Conservation (phyloP, 345 rosid genomes). For the Sonneratia alba region DNA sequence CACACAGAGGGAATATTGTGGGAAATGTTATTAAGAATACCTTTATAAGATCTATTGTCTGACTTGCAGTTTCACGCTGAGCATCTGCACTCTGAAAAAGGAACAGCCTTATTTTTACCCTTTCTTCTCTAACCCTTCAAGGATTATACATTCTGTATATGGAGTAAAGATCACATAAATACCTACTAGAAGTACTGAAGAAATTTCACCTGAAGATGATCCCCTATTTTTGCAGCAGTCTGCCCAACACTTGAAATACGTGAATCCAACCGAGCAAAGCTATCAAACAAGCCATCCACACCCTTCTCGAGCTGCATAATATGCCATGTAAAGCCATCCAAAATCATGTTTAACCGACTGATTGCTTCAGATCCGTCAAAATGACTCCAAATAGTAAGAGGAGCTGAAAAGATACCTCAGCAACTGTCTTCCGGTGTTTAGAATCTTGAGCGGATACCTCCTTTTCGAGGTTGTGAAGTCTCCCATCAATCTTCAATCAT, state of each 20-base stretch:
- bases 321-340: conserved; percentile 70
- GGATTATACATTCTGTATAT: not conserved
- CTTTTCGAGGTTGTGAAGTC: conserved; percentile 72
- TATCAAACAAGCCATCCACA: conserved; percentile 87
- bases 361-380: not conserved
- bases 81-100: conserved; percentile 91
- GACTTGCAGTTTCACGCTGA: conserved; percentile 97
- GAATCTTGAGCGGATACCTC: conserved; percentile 89
- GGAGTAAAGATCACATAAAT: not conserved
- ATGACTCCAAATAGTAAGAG: not conserved
- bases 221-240: conserved; percentile 99
- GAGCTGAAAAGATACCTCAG: conserved; percentile 50
- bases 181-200: not conserved
- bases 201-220: conserved; percentile 78
- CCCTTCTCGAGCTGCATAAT: conserved; percentile 85
- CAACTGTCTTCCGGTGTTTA: conserved; percentile 85
- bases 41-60: conserved; percentile 97
- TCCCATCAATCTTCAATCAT: conserved; percentile 73
- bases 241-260: conserved; percentile 84
- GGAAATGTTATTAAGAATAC: conserved; percentile 27
- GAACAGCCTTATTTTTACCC: not conserved
- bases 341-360: not conserved
- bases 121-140: conserved; percentile 4
- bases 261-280: conserved; percentile 94
- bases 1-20: conserved; percentile 3